These are phyloP conservation scores for Xylaria arbuscula DNA, from an alignment of 2,329 filamentous ascomycete species.

Conservation along the genomic window DNA sequence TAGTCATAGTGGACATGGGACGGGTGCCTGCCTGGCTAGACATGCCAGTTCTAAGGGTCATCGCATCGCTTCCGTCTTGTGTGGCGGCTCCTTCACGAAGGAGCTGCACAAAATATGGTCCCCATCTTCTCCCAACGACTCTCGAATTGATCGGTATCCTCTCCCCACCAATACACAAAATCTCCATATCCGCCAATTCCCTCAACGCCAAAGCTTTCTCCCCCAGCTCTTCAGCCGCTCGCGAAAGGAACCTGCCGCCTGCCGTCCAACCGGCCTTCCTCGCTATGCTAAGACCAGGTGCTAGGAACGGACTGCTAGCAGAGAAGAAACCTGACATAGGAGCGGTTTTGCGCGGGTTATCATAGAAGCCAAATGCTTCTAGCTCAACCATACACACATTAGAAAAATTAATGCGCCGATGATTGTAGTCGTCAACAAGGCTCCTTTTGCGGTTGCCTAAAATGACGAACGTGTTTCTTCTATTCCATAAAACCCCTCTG, in stretches of 20 bases:
- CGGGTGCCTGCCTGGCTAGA: slow-evolving; percentile 69
- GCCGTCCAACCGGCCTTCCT: slow-evolving; percentile 73
- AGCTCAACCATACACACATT: slow-evolving; percentile 97
- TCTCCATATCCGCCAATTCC: slow-evolving; percentile 97
- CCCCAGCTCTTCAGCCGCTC: slow-evolving; percentile 86
- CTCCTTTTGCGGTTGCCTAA: slow-evolving; percentile 93
- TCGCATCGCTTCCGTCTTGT: slow-evolving; percentile 77
- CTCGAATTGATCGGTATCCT: slow-evolving; percentile 94
- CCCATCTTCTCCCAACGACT: slow-evolving; percentile 88
- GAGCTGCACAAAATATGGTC: slow-evolving; percentile 93
- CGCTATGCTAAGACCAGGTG: slow-evolving; percentile 65
- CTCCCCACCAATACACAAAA: slow-evolving; percentile 90
- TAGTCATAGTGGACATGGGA: slow-evolving; percentile 81
- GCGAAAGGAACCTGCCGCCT: slow-evolving; percentile 79
- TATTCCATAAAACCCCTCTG: slow-evolving; percentile 89
- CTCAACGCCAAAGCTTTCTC: slow-evolving; percentile 80
- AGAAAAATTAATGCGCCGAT: slow-evolving; percentile 95
- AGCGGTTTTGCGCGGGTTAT: slow-evolving; percentile 84
- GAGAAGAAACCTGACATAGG: slow-evolving; percentile 88
- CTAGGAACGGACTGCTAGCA: slow-evolving; percentile 76
- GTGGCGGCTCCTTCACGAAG: slow-evolving; percentile 82
- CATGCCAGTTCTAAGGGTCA: slow-evolving; percentile 76
- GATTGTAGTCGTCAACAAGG: slow-evolving; percentile 97
- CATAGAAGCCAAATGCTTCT: slow-evolving; percentile 96
- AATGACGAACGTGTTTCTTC: slow-evolving; percentile 94